Evolutionary conservation across 306 rosid genomes (phyloP).

Genomic region (Rosa multiflora): DNA sequence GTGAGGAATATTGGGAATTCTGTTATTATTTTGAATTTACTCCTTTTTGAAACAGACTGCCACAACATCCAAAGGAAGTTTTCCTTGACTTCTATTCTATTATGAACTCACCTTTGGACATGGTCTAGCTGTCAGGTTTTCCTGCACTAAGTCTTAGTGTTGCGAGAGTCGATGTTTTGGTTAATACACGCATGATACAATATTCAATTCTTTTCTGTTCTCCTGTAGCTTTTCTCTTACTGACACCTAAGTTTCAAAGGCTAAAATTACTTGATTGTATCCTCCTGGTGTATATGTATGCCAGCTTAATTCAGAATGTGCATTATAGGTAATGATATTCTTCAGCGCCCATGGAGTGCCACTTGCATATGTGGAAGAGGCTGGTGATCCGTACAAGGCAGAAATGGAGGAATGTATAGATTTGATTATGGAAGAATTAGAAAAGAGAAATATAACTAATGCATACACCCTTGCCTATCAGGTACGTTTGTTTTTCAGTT

Average conservation of each 20-base stretch:
- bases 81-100: not conserved
- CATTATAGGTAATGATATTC: constrained; percentile 73
- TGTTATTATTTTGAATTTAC: not conserved
- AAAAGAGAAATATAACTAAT: constrained; percentile 69
- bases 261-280: constrained; percentile 5
- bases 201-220: not conserved
- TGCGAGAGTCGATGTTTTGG: not conserved
- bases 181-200: not conserved
- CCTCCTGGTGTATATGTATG: constrained; percentile 1
- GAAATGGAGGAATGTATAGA: constrained; percentile 99
- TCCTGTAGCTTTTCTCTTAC: not conserved
- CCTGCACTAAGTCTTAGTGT: not conserved
- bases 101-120: not conserved
- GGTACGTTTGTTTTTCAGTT: constrained; percentile 38
- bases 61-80: not conserved
- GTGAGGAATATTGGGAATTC: not conserved
- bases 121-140: not conserved
- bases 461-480: constrained; percentile 90
- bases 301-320: constrained; percentile 13
- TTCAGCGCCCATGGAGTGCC: constrained; percentile 98
- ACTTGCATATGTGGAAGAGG: constrained; percentile 96
- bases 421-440: constrained; percentile 90
- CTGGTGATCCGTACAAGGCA: constrained; percentile 97
- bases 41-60: not conserved
- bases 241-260: not conserved